Percentiles rank a stretch among this genome's conserved stretches.
Evolutionary conservation across 768 basidiomycete genomes (phyloP).

Genomic region (Lentinula detonsa): DNA sequence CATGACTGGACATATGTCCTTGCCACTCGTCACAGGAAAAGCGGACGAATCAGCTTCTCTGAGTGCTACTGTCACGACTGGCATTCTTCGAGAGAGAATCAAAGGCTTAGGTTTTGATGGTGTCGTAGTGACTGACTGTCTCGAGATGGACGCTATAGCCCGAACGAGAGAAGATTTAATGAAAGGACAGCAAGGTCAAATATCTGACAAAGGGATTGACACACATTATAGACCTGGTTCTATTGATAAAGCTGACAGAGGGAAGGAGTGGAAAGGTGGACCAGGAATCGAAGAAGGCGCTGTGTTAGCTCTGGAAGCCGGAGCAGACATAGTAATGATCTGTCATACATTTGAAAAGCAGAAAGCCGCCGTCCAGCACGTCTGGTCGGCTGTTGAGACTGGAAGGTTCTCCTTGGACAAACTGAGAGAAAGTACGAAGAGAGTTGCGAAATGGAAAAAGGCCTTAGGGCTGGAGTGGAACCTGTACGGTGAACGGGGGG

Average conservation of each 20-base stretch:
- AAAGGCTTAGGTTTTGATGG: slow-evolving; percentile 35
- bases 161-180: slow-evolving; percentile 22
- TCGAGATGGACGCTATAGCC: slow-evolving; percentile 72
- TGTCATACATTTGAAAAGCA: slow-evolving; percentile 59
- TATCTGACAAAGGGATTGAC: not conserved
- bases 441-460: slow-evolving; percentile 47
- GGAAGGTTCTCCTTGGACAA: slow-evolving; percentile 34
- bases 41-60: slow-evolving; percentile 53
- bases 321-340: slow-evolving; percentile 71
- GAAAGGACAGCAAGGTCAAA: not conserved
- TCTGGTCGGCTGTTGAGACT: slow-evolving; percentile 42
- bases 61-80: slow-evolving; percentile 44
- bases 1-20: slow-evolving; percentile 74
- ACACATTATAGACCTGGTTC: not conserved
- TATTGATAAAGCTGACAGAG: not conserved
- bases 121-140: slow-evolving; percentile 66
- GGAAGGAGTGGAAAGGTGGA: slow-evolving; percentile 20
- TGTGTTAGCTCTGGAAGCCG: slow-evolving; percentile 50
- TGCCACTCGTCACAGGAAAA: slow-evolving; percentile 49
- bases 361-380: slow-evolving; percentile 42
- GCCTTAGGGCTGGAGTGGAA: slow-evolving; percentile 44
- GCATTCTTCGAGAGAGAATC: slow-evolving; percentile 44
- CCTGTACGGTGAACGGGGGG: slow-evolving; percentile 23
- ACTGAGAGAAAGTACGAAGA: slow-evolving; percentile 33
- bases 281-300: slow-evolving; percentile 49